Percentiles rank a stretch among this genome's conserved stretches.
Conservation (phyloP, 148 eudicot species). For the Rhododendron griersonianum region DNA sequence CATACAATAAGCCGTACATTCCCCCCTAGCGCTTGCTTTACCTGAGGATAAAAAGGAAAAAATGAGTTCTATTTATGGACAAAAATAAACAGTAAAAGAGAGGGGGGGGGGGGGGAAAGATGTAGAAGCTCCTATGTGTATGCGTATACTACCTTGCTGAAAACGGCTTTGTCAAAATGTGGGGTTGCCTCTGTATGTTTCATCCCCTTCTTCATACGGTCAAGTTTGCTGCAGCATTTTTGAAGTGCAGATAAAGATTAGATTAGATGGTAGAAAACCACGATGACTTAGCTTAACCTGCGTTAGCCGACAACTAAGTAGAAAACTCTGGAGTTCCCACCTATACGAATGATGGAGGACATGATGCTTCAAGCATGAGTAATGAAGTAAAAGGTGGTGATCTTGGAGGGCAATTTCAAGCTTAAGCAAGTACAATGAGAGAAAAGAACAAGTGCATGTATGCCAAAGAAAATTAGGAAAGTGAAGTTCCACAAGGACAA, state of each 20-base stretch:
- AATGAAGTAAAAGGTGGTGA: neutral
- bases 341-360: neutral
- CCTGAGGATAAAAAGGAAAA: conserved; percentile 34
- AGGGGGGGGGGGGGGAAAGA: neutral
- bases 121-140: neutral
- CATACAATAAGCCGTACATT: conserved; percentile 78
- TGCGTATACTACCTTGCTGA: conserved; percentile 60
- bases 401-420: neutral
- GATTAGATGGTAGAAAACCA: neutral
- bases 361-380: neutral
- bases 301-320: neutral
- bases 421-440: neutral
- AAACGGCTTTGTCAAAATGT: conserved; percentile 63
- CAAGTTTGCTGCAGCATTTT: conserved; percentile 62
- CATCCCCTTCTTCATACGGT: conserved; percentile 61
- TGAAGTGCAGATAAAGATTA: neutral
- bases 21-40: conserved; percentile 86
- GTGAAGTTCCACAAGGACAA: neutral
- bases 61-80: neutral
- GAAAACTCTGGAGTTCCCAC: neutral
- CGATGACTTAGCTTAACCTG: neutral
- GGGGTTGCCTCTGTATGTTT: conserved; percentile 82
- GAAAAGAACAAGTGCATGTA: neutral
- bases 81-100: neutral
- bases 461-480: neutral